phyloP scores from a whole-genome alignment of 1,284 basidiomycete species.

The Irpex sp. region DNA sequence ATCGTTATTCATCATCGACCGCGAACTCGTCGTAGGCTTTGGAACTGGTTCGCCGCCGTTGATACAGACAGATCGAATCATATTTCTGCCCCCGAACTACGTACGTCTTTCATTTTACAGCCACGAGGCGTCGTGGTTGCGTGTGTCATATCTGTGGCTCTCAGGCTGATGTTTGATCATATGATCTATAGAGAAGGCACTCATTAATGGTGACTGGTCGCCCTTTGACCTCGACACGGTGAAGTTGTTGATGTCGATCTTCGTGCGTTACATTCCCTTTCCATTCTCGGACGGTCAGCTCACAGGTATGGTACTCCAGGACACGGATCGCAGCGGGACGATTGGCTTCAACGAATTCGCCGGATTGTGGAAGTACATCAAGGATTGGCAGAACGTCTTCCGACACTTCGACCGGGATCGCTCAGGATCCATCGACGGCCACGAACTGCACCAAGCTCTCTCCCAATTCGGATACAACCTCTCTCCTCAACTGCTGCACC shows the following conservation, averaged over 20 bases:
- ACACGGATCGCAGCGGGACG: constrained; percentile 68
- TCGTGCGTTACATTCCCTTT: constrained; percentile 42
- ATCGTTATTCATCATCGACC: not conserved
- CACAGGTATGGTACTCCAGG: constrained; percentile 33
- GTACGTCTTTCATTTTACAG: constrained; percentile 37
- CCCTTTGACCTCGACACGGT: constrained; percentile 82
- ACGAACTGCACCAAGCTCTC: constrained; percentile 64
- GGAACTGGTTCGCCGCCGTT: constrained; percentile 71
- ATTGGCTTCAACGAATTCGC: constrained; percentile 79
- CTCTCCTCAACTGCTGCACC: constrained; percentile 55
- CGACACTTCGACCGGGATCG: constrained; percentile 74
- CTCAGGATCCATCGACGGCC: constrained; percentile 69
- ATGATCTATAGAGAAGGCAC: constrained; percentile 48
- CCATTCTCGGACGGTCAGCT: not conserved
- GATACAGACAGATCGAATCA: constrained; percentile 67
- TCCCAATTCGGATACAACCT: constrained; percentile 71
- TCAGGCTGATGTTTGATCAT: not conserved
- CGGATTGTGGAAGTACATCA: constrained; percentile 80
- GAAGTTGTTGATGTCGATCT: constrained; percentile 79
- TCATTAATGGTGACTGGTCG: constrained; percentile 79
- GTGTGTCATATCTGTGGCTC: too few relatives aligned
- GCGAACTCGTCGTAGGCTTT: constrained; percentile 47
- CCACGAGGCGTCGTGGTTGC: not conserved
- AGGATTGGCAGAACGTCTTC: constrained; percentile 83
- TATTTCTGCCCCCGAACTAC: constrained; percentile 64